A percentile compares a stretch with the other conserved stretches of the same genome.
Evolutionary conservation across 257 asterid species (phyloP).

Genomic region (Striga asiatica): DNA sequence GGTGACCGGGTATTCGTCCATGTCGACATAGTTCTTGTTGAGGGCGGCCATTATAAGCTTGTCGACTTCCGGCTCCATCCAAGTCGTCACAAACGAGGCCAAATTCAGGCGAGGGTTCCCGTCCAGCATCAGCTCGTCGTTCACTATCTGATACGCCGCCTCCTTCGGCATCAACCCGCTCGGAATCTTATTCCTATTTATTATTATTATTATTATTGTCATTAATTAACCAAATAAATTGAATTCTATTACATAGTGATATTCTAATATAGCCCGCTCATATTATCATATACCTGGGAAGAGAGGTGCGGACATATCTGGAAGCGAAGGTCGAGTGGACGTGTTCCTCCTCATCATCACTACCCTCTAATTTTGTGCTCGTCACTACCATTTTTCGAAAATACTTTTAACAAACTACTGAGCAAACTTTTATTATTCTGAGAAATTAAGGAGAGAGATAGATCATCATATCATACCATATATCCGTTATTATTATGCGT

Average conservation of each 20-base stretch:
- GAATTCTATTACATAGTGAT: no score
- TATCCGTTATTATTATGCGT: not conserved
- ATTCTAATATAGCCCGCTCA: not conserved
- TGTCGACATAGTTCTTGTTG: conserved; percentile 68
- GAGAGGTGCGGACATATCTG: conserved; percentile 42
- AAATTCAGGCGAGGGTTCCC: conserved; percentile 68
- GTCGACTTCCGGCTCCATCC: conserved; percentile 84
- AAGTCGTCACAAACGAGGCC: conserved; percentile 73
- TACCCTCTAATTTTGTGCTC: conserved; percentile 18
- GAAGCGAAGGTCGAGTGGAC: conserved; percentile 54
- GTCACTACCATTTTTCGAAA: conserved; percentile 23
- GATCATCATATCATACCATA: no score
- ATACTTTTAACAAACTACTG: not conserved
- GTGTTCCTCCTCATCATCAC: no score
- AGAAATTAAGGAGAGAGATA: not conserved
- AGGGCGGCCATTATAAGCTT: conserved; percentile 49
- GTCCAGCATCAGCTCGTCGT: conserved; percentile 65
- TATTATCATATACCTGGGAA: conserved; percentile 37
- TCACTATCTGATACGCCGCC: conserved; percentile 65
- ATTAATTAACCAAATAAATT: not conserved
- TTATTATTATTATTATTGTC: no score
- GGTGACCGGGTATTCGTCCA: conserved; percentile 79
- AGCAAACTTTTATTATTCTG: no score
- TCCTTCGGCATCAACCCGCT: conserved; percentile 51
- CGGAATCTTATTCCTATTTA: conserved; percentile 40